phyloP scores from a whole-genome alignment of 176 grass and related monocot species.

The Guadua angustifolia region DNA sequence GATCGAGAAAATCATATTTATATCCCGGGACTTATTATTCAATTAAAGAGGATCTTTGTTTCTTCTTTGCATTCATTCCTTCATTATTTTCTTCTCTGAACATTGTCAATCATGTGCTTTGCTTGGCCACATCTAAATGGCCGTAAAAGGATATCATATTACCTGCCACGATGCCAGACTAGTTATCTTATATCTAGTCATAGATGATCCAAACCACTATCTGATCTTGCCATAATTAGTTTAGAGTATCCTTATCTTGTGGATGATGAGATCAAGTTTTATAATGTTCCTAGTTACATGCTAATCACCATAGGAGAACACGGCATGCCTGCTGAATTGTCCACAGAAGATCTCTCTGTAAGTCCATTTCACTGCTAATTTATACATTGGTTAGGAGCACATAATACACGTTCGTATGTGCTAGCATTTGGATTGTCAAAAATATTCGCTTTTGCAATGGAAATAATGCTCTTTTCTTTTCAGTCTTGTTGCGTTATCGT shows the following conservation, averaged over 20 bases:
- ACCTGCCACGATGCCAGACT: neutral
- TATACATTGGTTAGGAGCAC: neutral
- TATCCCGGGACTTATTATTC: neutral
- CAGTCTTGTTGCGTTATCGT: neutral
- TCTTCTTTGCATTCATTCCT: neutral
- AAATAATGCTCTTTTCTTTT: conserved; percentile 1
- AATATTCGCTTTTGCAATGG: neutral
- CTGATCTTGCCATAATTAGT: neutral
- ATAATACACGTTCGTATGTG: neutral
- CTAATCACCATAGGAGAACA: neutral
- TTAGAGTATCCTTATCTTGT: neutral
- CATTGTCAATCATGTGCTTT: neutral
- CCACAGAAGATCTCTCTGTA: neutral
- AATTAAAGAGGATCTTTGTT: neutral
- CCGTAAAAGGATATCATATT: neutral
- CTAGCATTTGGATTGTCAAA: neutral
- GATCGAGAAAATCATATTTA: neutral
- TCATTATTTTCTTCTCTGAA: neutral
- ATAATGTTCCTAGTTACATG: neutral
- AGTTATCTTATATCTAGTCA: neutral
- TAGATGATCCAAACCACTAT: neutral
- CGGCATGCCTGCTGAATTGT: neutral
- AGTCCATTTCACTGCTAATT: conserved; percentile 14
- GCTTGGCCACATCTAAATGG: neutral
- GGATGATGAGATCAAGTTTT: conserved; percentile 4